Evolutionary conservation across 352 stramenopile genomes (phyloP).

Genomic region (Phytopythium ostracodes): DNA sequence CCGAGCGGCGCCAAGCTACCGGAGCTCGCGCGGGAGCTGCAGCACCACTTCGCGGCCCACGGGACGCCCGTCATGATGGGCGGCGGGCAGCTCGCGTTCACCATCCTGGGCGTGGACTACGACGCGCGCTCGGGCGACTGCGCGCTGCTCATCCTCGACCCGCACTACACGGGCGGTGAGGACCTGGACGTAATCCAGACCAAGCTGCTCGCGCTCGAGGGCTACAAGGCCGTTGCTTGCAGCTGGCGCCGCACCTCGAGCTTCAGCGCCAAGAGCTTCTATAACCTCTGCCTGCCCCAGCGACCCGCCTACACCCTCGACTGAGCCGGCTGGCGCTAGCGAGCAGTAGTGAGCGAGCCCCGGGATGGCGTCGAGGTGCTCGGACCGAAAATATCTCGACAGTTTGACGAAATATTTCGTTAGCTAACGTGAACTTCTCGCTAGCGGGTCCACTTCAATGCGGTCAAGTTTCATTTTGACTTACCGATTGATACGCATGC

Average conservation of each 20-base stretch:
- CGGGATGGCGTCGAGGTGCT: too few relatives aligned
- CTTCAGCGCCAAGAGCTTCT: conserved; percentile 66
- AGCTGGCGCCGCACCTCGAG: conserved; percentile 57
- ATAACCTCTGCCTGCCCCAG: conserved; percentile 77
- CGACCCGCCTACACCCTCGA: conserved; percentile 19
- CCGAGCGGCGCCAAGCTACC: conserved; percentile 49
- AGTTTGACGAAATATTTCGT: too few relatives aligned
- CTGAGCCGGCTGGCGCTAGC: background rate
- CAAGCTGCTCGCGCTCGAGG: conserved; percentile 52
- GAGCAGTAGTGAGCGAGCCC: too few relatives aligned
- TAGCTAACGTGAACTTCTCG: too few relatives aligned
- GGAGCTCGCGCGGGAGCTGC: conserved; percentile 59
- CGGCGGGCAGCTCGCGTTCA: conserved; percentile 78
- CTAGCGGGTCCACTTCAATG: too few relatives aligned
- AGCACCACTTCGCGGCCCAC: conserved; percentile 73
- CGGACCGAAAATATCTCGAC: too few relatives aligned
- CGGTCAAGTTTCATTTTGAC: too few relatives aligned
- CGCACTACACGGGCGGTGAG: conserved; percentile 75
- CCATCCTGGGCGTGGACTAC: conserved; percentile 72
- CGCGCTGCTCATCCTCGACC: conserved; percentile 78
- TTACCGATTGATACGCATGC: too few relatives aligned
- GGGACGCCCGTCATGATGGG: conserved; percentile 87
- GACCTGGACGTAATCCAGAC: conserved; percentile 64
- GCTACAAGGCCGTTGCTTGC: conserved; percentile 70
- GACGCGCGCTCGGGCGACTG: conserved; percentile 53